Evolutionary conservation across 495 filamentous ascomycete genomes (phyloP), one percentile per base, ranked within the genome.

Genomic region (Penicillium bovifimosum): DNA sequence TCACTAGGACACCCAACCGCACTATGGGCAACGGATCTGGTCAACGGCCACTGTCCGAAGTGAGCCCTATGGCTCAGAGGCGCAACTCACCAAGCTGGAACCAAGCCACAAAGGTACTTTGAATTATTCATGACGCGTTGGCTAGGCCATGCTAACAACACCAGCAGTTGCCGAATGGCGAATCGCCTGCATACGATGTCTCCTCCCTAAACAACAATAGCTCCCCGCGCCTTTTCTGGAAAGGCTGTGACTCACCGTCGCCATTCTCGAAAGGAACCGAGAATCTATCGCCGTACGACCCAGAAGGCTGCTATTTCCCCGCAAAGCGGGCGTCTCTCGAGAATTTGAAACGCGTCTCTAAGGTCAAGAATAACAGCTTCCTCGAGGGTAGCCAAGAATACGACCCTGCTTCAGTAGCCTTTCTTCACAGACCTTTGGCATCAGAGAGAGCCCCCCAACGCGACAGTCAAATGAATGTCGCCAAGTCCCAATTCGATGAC

Each of bases 301-400:
- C 80, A 64, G 69, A 82, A 73, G 41, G 71, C 62, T 83, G 86
- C 9, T 82, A 82, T 14, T 84, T 84, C 17, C 84, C 86, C 1
- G 76, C 79, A 0, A 86, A 87, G 61, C 86, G 92, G 55, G 85
- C 90, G 5, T 96, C 92, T 9, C 85, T 97, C 50, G 93, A 98
- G 70, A 89, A 90, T 43, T 71, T 98, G 50, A 95, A 96, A 74
- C 86, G 86, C 57, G 90, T 87, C 4, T 96, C 92, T 34, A 86
- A 93, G 35, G 93, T 98, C 44, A 95, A 93, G 73, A 97, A 96
- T 72, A 93, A 91, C 76, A 91, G 81, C 72, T 88, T 96, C 59
- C 86, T 89, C 27, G 89, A 95, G 67, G 80, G 87, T 56, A 88
- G 90, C 62, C 80, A 92, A 60, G 89, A 96, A 62, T 95, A 96